These are phyloP conservation scores for Funneliformis caledonium DNA, from an alignment of 371 early-diverging fungal genomes.

Conservation along the genomic window DNA sequence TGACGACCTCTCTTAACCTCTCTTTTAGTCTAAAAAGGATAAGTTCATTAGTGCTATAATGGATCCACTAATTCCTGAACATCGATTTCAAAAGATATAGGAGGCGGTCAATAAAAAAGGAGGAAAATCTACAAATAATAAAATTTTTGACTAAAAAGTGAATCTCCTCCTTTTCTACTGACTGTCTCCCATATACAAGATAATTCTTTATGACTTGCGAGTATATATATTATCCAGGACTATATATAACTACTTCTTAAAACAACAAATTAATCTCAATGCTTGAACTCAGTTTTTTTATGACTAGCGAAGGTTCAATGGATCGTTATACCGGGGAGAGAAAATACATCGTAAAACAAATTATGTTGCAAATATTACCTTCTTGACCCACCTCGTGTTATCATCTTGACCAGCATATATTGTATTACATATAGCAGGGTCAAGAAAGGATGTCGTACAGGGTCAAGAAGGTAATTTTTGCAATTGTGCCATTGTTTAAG, in stretches of 20 bases:
- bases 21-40: slow-evolving; percentile 34
- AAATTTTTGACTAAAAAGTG: too few relatives aligned
- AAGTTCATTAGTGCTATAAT: slow-evolving; percentile 17
- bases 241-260: neutral
- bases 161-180: too few relatives aligned
- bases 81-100: slow-evolving; percentile 31
- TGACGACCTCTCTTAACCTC: neutral
- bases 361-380: too few relatives aligned
- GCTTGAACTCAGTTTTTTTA: slow-evolving; percentile 27
- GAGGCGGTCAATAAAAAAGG: too few relatives aligned
- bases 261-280: slow-evolving; percentile 7
- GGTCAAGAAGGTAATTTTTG: too few relatives aligned
- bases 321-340: slow-evolving; percentile 21
- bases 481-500: slow-evolving; percentile 37
- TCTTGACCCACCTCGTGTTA: too few relatives aligned
- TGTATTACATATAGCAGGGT: too few relatives aligned
- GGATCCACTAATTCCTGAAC: neutral
- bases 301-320: slow-evolving; percentile 16
- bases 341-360: slow-evolving; percentile 37
- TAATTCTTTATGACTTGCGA: slow-evolving; percentile 37
- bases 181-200: too few relatives aligned
- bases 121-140: too few relatives aligned
- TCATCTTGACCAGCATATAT: too few relatives aligned
- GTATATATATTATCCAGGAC: slow-evolving; percentile 8
- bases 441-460: too few relatives aligned